phyloP scores from a whole-genome alignment of 441 rosid genomes.

The Geranium incanum region DNA sequence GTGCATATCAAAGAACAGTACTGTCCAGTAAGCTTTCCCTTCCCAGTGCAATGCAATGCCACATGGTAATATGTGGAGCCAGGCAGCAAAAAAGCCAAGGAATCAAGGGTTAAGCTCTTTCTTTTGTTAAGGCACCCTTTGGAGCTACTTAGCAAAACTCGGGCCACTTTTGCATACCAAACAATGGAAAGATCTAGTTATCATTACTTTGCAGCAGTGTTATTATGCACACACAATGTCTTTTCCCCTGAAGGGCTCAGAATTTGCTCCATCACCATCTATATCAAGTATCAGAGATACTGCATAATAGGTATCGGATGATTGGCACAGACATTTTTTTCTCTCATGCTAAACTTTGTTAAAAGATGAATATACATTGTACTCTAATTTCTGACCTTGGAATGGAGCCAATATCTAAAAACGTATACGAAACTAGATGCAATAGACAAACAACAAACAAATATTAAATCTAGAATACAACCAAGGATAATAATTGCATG shows the following conservation, averaged over 20 bases:
- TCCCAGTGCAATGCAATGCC: conserved; percentile 1
- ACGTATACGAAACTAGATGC: not conserved
- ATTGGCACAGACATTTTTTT: not conserved
- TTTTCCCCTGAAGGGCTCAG: not conserved
- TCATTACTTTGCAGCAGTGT: conserved; percentile 2
- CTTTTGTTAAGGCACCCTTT: not conserved
- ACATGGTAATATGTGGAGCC: not conserved
- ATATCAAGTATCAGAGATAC: not conserved
- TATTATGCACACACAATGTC: not conserved
- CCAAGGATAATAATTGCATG: not conserved
- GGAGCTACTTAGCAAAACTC: not conserved
- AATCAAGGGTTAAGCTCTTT: not conserved
- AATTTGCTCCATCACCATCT: not conserved
- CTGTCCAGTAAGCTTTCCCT: not conserved
- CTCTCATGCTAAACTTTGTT: not conserved
- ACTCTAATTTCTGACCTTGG: not conserved
- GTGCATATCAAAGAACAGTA: not conserved
- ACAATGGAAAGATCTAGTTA: not conserved
- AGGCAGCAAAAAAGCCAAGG: not conserved
- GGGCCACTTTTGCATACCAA: not conserved
- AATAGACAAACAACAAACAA: conserved; percentile 1
- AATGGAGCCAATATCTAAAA: not conserved
- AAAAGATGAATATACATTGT: not conserved
- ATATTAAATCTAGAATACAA: not conserved
- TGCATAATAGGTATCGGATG: not conserved